Base-by-base conservation (phyloP, 257 asterid genomes). In the Osmanthus fragrans region DNA sequence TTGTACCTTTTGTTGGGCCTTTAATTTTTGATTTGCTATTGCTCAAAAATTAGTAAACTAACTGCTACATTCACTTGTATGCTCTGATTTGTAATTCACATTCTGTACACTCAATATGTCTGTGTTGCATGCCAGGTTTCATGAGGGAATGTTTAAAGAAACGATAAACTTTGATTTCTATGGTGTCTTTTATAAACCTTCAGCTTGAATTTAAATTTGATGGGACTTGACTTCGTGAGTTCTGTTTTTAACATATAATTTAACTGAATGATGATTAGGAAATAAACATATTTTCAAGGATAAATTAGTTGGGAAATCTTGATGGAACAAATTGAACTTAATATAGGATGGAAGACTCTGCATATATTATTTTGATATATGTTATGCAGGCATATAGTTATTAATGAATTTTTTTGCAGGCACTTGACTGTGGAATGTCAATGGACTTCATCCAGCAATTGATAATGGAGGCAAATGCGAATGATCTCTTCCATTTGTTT, bases 401-500 rank as follows among this genome's bases (percentile, higher is more conserved):
- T 2, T 25, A 63, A 27, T 63, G 32, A 25, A 63, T 25, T 23
- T 76, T 75, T n/a, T 56, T 82, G 21, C 90, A 94, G 99, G 95
- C 90, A 80, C 90, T 85, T 85, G 86, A 47, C 27, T 79, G 84
- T 80, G 84, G 84, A 84, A 86, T 85, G 92, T 76, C 94, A 74
- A 79, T 92, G 92, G 90, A 83, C 78, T 86, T 79, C 76, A 84
- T 89, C 54, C 90, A 88, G 85, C 84, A 86, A 82, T 84, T 91
- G 80, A 84, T 85, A 80, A 76, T 71, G 68, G 97, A 91, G 86
- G 97, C 97, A 79, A 81, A 79, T 69, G 71, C 42, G 99, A 92
- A 90, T 72, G 90, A 71, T 77, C 84, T 75, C 76, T 81, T 75
- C 80, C 75, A 27, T 65, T n/a, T 72, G 74, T 74, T 70, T 70